A percentile compares a stretch with the other conserved stretches of the same genome.
phyloP scores from a whole-genome alignment of 345 rosid species.

The Punica granatum region DNA sequence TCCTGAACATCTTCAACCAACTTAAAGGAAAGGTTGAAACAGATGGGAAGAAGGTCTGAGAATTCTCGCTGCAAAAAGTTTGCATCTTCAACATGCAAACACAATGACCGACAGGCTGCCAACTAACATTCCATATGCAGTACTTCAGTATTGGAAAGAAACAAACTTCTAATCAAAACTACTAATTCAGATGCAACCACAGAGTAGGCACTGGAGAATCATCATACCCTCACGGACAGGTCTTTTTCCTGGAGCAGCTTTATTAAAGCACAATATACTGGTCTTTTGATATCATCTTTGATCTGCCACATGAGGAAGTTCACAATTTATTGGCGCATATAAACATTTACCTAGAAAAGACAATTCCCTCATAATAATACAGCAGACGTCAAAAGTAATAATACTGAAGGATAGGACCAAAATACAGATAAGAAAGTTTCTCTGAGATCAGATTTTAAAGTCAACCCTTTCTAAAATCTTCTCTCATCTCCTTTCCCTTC shows the following conservation, averaged over 20 bases:
- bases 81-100: slow-evolving; percentile 90
- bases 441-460: neutral
- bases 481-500: neutral
- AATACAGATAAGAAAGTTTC: neutral
- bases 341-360: neutral
- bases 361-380: neutral
- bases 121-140: slow-evolving; percentile 46
- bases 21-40: slow-evolving; percentile 88
- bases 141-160: slow-evolving; percentile 23
- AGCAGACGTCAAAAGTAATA: neutral
- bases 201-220: slow-evolving; percentile 6
- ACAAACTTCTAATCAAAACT: neutral
- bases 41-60: slow-evolving; percentile 78
- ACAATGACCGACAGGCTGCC: slow-evolving; percentile 95
- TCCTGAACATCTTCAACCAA: slow-evolving; percentile 91
- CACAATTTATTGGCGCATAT: neutral
- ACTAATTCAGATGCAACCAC: neutral
- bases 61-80: slow-evolving; percentile 72
- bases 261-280: slow-evolving; percentile 87
- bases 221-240: slow-evolving; percentile 77
- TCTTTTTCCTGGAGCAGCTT: slow-evolving; percentile 75
- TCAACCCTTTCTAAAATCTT: neutral
- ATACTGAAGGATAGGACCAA: neutral
- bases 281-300: slow-evolving; percentile 80
- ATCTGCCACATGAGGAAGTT: slow-evolving; percentile 44